These are phyloP conservation scores for Musa schizocarpa DNA, from an alignment of 176 grass and related monocot genomes.

Conservation along the genomic window DNA sequence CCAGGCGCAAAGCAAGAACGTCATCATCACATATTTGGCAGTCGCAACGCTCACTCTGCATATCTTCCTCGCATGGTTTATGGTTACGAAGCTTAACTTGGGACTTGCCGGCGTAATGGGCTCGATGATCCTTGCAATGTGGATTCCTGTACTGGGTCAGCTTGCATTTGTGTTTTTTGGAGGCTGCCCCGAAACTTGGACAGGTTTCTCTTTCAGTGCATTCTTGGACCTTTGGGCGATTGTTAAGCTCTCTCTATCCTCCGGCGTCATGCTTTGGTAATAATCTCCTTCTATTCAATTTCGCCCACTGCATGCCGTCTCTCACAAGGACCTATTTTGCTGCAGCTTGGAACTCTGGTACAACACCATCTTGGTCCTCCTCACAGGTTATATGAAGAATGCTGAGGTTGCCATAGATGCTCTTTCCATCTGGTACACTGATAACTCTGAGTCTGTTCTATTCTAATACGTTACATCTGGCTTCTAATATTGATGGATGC, in stretches of 20 bases:
- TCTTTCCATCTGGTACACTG: constrained; percentile 77
- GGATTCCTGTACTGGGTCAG: constrained; percentile 48
- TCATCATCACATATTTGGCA: constrained; percentile 57
- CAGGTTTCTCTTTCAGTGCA: constrained; percentile 39
- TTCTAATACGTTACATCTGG: not conserved
- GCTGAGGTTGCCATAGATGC: constrained; percentile 76
- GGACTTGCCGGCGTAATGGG: constrained; percentile 47
- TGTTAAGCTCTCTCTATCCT: constrained; percentile 61
- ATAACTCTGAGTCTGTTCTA: not conserved
- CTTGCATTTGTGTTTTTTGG: constrained; percentile 58
- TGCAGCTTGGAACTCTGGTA: constrained; percentile 89
- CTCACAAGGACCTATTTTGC: not conserved
- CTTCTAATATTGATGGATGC: constrained; percentile 2
- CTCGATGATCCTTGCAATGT: constrained; percentile 50
- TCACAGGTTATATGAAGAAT: constrained; percentile 75
- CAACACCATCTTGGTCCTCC: constrained; percentile 63
- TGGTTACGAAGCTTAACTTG: constrained; percentile 22
- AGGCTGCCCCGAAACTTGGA: constrained; percentile 63
- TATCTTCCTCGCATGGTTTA: constrained; percentile 45
- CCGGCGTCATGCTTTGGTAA: constrained; percentile 87
- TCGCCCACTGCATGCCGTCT: not conserved
- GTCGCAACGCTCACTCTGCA: constrained; percentile 48
- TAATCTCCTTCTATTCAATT: not conserved
- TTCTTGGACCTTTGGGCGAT: constrained; percentile 39
- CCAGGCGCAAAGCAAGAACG: constrained; percentile 71